Evolutionary conservation across 306 rosid species (phyloP).

Genomic region (Malus asiatica): DNA sequence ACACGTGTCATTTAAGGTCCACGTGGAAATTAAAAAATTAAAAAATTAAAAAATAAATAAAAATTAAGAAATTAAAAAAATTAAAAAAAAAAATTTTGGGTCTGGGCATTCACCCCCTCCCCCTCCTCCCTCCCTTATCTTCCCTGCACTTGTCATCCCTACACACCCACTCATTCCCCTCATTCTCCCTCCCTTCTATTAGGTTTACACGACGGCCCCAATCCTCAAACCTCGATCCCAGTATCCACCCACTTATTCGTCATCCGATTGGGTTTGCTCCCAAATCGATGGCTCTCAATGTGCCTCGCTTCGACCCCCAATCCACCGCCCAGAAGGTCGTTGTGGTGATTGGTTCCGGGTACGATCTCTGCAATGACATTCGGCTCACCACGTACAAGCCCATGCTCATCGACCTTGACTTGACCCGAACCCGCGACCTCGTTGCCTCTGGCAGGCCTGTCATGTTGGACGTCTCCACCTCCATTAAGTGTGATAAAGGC

Average conservation of each 20-base stretch:
- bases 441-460: constrained; percentile 54
- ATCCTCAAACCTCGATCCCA: too few species aligned
- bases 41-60: too few species aligned
- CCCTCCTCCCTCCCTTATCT: too few species aligned
- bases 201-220: too few species aligned
- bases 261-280: neutral
- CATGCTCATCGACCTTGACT: constrained; percentile 43
- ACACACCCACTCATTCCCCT: too few species aligned
- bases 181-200: too few species aligned
- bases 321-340: constrained; percentile 71
- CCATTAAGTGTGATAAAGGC: constrained; percentile 83
- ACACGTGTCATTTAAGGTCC: too few species aligned
- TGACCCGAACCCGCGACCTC: constrained; percentile 41
- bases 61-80: too few species aligned
- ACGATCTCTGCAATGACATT: constrained; percentile 51
- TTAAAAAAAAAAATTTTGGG: too few species aligned
- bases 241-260: neutral
- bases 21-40: too few species aligned
- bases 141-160: too few species aligned
- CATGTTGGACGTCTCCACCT: constrained; percentile 38
- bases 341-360: constrained; percentile 63
- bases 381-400: constrained; percentile 47
- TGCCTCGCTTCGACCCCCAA: constrained; percentile 37
- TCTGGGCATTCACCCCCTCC: too few species aligned
- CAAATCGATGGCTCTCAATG: constrained; percentile 23